phyloP scores from a whole-genome alignment of 257 asterid species.

The Fraxinus pennsylvanica region DNA sequence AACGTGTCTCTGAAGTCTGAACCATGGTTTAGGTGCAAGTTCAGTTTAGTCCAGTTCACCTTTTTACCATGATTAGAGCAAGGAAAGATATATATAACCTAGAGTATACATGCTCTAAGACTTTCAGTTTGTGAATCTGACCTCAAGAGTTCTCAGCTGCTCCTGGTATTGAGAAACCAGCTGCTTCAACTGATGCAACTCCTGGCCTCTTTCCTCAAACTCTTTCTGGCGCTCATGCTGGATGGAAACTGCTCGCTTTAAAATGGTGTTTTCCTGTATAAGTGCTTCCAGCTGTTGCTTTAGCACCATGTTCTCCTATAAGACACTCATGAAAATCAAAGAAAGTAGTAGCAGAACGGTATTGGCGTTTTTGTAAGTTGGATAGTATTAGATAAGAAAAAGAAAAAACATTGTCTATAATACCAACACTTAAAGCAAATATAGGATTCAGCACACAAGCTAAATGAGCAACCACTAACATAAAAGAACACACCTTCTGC shows the following conservation, averaged over 20 bases:
- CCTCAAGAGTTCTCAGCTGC: conserved; percentile 96
- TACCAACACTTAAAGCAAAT: conserved; percentile 3
- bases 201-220: conserved; percentile 72
- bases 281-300: conserved; percentile 78
- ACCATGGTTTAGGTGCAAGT: not conserved
- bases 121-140: conserved; percentile 31
- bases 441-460: not conserved
- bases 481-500: conserved; percentile 56
- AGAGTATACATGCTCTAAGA: conserved; percentile 2
- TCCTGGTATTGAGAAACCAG: conserved; percentile 86
- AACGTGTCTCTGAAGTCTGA: not conserved
- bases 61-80: not conserved
- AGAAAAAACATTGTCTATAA: not conserved
- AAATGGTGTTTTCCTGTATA: conserved; percentile 69
- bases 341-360: not conserved
- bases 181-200: conserved; percentile 84
- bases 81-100: conserved; percentile 1
- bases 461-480: conserved; percentile 4
- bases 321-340: conserved; percentile 3
- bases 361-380: not conserved
- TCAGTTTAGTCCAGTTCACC: conserved; percentile 12
- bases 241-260: conserved; percentile 83
- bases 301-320: conserved; percentile 62
- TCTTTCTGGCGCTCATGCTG: conserved; percentile 95
- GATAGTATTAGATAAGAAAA: not conserved